Evolutionary conservation across 441 rosid genomes (phyloP), one percentile per base, ranked within the genome.

Genomic region (Macaranga tanarius): DNA sequence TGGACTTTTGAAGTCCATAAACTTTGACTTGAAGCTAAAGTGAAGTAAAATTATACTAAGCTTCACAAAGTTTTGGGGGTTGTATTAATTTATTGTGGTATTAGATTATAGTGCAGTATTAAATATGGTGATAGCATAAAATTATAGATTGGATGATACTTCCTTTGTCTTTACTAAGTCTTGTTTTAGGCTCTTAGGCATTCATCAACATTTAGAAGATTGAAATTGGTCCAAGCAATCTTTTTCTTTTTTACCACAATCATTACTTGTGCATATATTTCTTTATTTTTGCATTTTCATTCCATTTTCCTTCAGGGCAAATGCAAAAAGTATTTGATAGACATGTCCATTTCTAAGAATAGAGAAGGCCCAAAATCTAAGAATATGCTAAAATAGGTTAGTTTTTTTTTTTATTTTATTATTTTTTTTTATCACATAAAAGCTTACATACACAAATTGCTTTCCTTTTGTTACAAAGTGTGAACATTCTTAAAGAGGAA

Each of bases 11-110:
- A 79, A 48, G 73, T 68, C 57, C 65, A 40, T 71, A 67, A 65
- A 72, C 83, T 76, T 77, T 83, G 79, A 79, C 86, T 84, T 82
- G 72, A 79, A 79, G 86, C 73, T 48, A 70, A 82, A 81, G 83
- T 69, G 80, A 79, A 75, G 71, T 62, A 57, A 75, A 20, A 73
- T 69, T 68, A 51, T 81, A 69, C 63, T 61, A 19, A 67, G 40
- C 75, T 61, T 69, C 23, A 62, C 55, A 57, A 76, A 59, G 26
- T n/a, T 75, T 45, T 15, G 28, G 13, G 38, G 38, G 38, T 34
- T 34, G 4, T 34, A 7, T 17, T 56, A 17, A 5, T 44, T 67
- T 45, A 10, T 20, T 57, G 19, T 31, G n/a, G 20, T 59, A 15
- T 22, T 56, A 26, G 54, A 65, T 31, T 50, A 44, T 2, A 13